Evolutionary conservation across 495 filamentous ascomycete species (phyloP).

Genomic region (Podospora fimiseda): DNA sequence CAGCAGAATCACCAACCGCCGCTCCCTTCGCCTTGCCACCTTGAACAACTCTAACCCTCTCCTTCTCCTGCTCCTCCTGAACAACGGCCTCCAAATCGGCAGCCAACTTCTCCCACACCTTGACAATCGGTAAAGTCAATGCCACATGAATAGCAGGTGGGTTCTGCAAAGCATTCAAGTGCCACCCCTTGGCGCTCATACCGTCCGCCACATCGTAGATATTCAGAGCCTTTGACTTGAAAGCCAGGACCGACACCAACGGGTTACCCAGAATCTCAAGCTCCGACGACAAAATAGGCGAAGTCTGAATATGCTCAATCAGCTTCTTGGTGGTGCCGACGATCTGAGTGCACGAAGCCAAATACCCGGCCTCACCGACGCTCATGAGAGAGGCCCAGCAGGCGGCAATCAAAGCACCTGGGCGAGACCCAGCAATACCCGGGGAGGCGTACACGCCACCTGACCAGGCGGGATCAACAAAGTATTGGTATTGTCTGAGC

Average conservation of each 20-base stretch:
- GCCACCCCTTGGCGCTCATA: slow-evolving; percentile 81
- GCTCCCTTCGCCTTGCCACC: slow-evolving; percentile 65
- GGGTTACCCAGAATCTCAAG: slow-evolving; percentile 79
- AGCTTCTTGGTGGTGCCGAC: slow-evolving; percentile 83
- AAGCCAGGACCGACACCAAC: slow-evolving; percentile 84
- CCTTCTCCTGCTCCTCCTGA: slow-evolving; percentile 66
- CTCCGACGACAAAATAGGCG: slow-evolving; percentile 59
- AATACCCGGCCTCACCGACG: slow-evolving; percentile 84
- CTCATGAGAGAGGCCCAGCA: slow-evolving; percentile 89
- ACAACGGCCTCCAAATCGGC: slow-evolving; percentile 71
- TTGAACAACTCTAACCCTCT: slow-evolving; percentile 58
- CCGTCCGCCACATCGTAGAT: slow-evolving; percentile 85
- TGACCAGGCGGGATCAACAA: slow-evolving; percentile 89
- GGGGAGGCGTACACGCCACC: slow-evolving; percentile 95
- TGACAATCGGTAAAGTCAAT: slow-evolving; percentile 83
- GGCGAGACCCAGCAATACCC: slow-evolving; percentile 80
- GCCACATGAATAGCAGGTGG: slow-evolving; percentile 95
- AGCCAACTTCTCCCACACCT: slow-evolving; percentile 70
- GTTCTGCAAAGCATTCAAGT: slow-evolving; percentile 87
- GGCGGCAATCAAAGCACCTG: slow-evolving; percentile 87
- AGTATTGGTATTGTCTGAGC: slow-evolving; percentile 87
- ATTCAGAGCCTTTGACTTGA: slow-evolving; percentile 62
- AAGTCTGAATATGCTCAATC: slow-evolving; percentile 62
- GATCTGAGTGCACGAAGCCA: slow-evolving; percentile 75
- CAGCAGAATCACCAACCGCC: slow-evolving; percentile 64